A percentile compares a stretch with the other conserved stretches of the same genome.
phyloP scores from a whole-genome alignment of 768 basidiomycete genomes.

The Leccinellum albellum region DNA sequence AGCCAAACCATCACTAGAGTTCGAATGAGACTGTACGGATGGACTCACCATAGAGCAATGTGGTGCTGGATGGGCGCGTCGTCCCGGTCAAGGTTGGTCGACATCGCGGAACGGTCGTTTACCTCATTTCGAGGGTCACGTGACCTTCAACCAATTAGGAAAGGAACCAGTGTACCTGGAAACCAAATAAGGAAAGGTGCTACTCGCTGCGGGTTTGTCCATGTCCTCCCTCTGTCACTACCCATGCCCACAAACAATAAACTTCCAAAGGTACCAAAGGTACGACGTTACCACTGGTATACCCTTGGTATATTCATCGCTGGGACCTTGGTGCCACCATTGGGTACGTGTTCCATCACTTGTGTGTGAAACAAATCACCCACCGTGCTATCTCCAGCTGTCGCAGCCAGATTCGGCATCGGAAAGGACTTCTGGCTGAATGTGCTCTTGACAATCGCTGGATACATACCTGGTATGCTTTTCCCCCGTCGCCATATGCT shows the following conservation, averaged over 20 bases:
- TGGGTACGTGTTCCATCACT: constrained; percentile 52
- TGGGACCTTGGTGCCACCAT: constrained; percentile 87
- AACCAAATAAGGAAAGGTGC: constrained; percentile 7
- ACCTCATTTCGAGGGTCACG: constrained; percentile 29
- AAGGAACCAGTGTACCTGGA: constrained; percentile 1
- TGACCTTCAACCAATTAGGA: constrained; percentile 11
- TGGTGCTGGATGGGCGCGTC: constrained; percentile 19
- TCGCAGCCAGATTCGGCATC: constrained; percentile 89
- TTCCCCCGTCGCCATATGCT: background rate
- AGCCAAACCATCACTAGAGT: background rate
- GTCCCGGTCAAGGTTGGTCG: constrained; percentile 16
- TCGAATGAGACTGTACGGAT: background rate
- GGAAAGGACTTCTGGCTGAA: constrained; percentile 92
- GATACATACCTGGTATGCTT: constrained; percentile 77
- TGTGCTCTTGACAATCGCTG: constrained; percentile 80
- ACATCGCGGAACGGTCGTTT: constrained; percentile 11
- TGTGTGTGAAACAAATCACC: background rate
- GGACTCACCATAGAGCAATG: constrained; percentile 17
- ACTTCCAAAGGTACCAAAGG: constrained; percentile 54
- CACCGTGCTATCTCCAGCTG: constrained; percentile 51
- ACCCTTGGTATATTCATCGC: constrained; percentile 76
- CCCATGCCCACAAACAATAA: constrained; percentile 40
- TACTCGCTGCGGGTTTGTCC: constrained; percentile 2
- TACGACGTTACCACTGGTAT: constrained; percentile 74
- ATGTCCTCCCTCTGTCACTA: constrained; percentile 1